Base-by-base conservation (phyloP, 179 eudicot genomes). In the Silene coronaria region DNA sequence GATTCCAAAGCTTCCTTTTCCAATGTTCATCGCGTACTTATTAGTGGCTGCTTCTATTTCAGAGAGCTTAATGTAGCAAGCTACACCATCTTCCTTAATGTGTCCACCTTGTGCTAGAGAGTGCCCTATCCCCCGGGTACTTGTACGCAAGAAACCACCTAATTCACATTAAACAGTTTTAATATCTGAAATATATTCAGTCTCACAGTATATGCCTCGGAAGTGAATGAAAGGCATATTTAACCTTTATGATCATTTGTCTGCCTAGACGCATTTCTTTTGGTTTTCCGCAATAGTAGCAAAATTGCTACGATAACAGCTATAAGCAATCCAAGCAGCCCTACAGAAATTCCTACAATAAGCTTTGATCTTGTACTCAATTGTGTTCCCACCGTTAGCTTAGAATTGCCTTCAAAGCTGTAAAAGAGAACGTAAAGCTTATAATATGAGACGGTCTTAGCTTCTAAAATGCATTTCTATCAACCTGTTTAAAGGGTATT, bases 1-100 rank as follows among this genome's bases (percentile, higher is more conserved):
- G 46, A 90, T 88, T 74, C 99, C 99, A 74, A 88, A 93, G 85
- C 99, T 93, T 80, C 99, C 99, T 83, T 86, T 84, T 32, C 97
- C 99, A 53, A 96, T 88, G 70, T 77, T 81, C 82, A 78, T 93
- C 23, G 92, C 84, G 68, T 93, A 96, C 46, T 73, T 86, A 71
- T 81, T 74, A 0, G 99, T 95, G 61, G 97, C 97, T 78, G 81
- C 91, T 86, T 93, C 93, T 75, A 96, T 81, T 67, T 89, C 97
- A 13, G 87, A 14, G 71, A 92, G 84, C 73, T 87, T 86, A 79
- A 95, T 88, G 79, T 81, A 84, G 81, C 86, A 85, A 75, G 97
- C 87, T 27, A 87, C 86, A 60, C 97, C 93, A 66, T 95, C 97
- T 75, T 96, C 97, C 88, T 80, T 86, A 28, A 86, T 76, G 74